These are phyloP conservation scores for Gossypium thurberi DNA, from an alignment of 345 rosid species.

Conservation along the genomic window DNA sequence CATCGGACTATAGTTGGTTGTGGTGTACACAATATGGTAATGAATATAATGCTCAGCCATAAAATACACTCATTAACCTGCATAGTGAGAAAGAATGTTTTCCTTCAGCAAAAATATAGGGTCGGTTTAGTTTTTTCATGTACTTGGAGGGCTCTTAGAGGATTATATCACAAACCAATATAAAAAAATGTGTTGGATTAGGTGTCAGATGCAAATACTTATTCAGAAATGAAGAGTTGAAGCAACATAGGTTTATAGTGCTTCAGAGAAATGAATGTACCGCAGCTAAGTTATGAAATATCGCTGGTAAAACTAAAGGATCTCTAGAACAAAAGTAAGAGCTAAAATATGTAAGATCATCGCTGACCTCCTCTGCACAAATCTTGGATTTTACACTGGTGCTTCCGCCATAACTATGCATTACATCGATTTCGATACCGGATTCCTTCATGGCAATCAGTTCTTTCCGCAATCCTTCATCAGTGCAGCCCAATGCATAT, in stretches of 20 bases:
- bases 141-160: too few relatives aligned
- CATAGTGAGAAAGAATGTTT: conserved; percentile 3
- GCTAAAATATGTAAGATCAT: background rate
- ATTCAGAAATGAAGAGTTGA: too few relatives aligned
- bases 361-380: conserved; percentile 49
- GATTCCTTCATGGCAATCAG: conserved; percentile 63
- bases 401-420: conserved; percentile 55
- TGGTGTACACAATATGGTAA: conserved; percentile 90
- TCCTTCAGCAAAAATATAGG: background rate
- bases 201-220: too few relatives aligned
- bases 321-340: background rate
- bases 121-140: background rate
- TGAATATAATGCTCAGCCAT: conserved; percentile 86
- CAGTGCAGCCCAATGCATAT: conserved; percentile 79
- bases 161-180: background rate
- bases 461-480: conserved; percentile 69
- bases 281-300: too few relatives aligned
- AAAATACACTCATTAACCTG: conserved; percentile 85
- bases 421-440: conserved; percentile 51
- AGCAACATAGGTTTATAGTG: background rate
- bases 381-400: conserved; percentile 65
- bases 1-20: conserved; percentile 85
- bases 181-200: too few relatives aligned
- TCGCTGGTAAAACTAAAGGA: background rate
- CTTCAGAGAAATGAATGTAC: background rate